These are phyloP conservation scores for Linnemannia schmuckeri DNA, from an alignment of 192 early-diverging fungal genomes.

Conservation along the genomic window DNA sequence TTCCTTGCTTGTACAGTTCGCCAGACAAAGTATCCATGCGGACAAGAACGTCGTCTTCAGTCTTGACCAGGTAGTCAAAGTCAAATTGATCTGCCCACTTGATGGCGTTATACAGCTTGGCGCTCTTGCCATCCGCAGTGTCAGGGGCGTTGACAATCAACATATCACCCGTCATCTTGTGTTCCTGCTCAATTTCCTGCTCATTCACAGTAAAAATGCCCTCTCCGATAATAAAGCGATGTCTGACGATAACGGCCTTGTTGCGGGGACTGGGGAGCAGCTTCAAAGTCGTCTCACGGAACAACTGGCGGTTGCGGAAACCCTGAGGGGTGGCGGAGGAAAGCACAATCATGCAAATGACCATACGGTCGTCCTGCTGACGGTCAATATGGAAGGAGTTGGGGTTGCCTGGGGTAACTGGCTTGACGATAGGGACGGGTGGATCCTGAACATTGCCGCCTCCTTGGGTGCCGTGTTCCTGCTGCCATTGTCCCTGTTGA, in stretches of 20 bases:
- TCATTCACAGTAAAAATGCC: constrained; percentile 39
- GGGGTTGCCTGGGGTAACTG: constrained; percentile 10
- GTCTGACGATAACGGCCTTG: constrained; percentile 55
- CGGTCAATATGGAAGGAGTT: constrained; percentile 19
- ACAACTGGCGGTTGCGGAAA: constrained; percentile 56
- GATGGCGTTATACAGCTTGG: constrained; percentile 63
- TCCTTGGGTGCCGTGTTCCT: not conserved
- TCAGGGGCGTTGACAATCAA: constrained; percentile 60
- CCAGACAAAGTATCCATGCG: constrained; percentile 64
- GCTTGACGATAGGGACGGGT: not conserved
- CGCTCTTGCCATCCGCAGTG: constrained; percentile 58
- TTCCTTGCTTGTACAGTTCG: constrained; percentile 57
- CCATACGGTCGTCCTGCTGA: constrained; percentile 44
- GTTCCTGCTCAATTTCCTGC: constrained; percentile 54
- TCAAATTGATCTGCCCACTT: constrained; percentile 61
- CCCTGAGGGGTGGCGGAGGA: constrained; percentile 66
- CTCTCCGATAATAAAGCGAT: constrained; percentile 63
- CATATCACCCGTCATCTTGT: constrained; percentile 53
- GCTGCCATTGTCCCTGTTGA: not conserved
- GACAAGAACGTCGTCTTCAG: constrained; percentile 68
- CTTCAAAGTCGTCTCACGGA: constrained; percentile 64
- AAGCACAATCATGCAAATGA: constrained; percentile 60
- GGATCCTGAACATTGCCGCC: constrained; percentile 9
- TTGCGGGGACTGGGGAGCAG: constrained; percentile 58
- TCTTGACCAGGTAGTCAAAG: constrained; percentile 68